A percentile compares a stretch with the other conserved stretches of the same genome.
Conservation (phyloP, 805 yeast species). For the Myxozyma vanderwaltii region DNA sequence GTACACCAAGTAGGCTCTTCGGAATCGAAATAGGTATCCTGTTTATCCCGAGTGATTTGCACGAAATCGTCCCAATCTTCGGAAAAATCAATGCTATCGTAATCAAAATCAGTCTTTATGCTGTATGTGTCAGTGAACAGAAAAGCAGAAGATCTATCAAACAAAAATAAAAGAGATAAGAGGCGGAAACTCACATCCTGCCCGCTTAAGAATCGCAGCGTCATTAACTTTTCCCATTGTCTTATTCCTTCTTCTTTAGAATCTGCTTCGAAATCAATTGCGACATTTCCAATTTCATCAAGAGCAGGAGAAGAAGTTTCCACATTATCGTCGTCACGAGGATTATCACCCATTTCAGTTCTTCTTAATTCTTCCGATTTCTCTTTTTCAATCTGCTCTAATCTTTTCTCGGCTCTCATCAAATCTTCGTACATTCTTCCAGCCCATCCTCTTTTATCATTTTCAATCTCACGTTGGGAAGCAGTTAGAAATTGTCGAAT, state of each 20-base stretch:
- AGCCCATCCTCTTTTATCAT: constrained; percentile 25
- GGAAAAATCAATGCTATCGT: constrained; percentile 26
- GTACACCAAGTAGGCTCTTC: constrained; percentile 24
- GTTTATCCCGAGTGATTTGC: constrained; percentile 22
- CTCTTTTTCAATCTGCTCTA: background rate
- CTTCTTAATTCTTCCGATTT: constrained; percentile 11
- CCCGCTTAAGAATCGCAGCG: constrained; percentile 26
- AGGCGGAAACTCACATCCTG: constrained; percentile 22
- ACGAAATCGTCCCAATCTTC: constrained; percentile 27
- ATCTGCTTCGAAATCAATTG: constrained; percentile 1
- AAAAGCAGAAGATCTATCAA: too few species aligned
- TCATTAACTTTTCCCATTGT: constrained; percentile 26
- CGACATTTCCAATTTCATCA: background rate
- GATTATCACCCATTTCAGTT: background rate
- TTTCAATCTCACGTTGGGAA: constrained; percentile 23
- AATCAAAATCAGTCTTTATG: constrained; percentile 25
- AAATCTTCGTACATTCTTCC: constrained; percentile 30
- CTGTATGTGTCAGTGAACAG: background rate
- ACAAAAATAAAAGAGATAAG: background rate
- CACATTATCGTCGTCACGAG: background rate
- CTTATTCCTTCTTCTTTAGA: constrained; percentile 19
- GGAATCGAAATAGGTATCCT: constrained; percentile 28
- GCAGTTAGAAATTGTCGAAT: constrained; percentile 21
- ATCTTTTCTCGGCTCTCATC: constrained; percentile 25
- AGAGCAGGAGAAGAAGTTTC: background rate